Evolutionary conservation across 2,329 filamentous ascomycete genomes (phyloP).

Genomic region (Diaporthe ampelina): DNA sequence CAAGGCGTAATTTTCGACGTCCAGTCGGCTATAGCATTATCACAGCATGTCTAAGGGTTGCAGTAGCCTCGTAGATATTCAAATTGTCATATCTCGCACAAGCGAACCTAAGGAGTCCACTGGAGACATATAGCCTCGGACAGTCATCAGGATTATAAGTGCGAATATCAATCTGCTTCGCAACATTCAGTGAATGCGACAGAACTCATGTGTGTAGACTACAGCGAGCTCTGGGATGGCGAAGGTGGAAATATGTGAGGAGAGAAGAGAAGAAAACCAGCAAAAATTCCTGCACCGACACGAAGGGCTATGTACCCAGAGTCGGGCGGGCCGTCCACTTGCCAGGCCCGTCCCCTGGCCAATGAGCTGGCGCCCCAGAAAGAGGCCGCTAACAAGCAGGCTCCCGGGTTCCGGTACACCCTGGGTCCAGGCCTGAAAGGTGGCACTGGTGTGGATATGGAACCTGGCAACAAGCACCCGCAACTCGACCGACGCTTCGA

Average conservation of each 20-base stretch:
- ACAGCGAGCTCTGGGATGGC: constrained; percentile 51
- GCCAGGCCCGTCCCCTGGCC: not conserved
- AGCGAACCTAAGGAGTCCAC: constrained; percentile 44
- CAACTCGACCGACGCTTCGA: constrained; percentile 29
- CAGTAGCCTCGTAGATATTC: constrained; percentile 41
- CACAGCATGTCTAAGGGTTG: constrained; percentile 18
- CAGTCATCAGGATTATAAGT: constrained; percentile 41
- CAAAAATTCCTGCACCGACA: constrained; percentile 41
- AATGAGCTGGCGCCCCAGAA: constrained; percentile 24
- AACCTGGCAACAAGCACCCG: constrained; percentile 27
- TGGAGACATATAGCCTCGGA: constrained; percentile 41
- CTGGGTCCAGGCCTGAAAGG: constrained; percentile 29
- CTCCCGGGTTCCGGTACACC: constrained; percentile 14
- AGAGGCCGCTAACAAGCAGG: constrained; percentile 9
- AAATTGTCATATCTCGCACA: constrained; percentile 37
- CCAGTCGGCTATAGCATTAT: not conserved
- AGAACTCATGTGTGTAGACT: constrained; percentile 48
- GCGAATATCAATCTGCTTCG: constrained; percentile 41
- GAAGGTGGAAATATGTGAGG: constrained; percentile 65
- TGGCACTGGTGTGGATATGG: constrained; percentile 21
- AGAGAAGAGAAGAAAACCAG: constrained; percentile 54
- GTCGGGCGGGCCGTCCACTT: not conserved
- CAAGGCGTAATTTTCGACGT: constrained; percentile 48
- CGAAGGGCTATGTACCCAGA: constrained; percentile 19
- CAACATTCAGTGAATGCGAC: constrained; percentile 39